These are phyloP conservation scores for Plasmodium reichenowi DNA, from an alignment of 169 alveolate species.

Conservation along the genomic window DNA sequence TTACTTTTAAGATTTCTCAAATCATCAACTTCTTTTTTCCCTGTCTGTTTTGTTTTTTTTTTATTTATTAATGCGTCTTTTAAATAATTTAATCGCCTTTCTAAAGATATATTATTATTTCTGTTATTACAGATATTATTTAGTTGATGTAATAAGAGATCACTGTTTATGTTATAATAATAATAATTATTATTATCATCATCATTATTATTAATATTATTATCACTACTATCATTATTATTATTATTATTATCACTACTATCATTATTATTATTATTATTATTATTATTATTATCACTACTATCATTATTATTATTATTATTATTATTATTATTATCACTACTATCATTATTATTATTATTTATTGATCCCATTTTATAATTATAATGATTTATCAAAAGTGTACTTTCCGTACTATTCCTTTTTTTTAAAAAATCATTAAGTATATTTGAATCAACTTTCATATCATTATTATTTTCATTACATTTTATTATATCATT, in stretches of 20 bases:
- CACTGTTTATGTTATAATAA: slow-evolving; percentile 1
- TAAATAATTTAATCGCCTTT: background rate
- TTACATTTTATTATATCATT: background rate
- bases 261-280: background rate
- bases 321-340: background rate
- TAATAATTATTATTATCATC: background rate
- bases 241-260: background rate
- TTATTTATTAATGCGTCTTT: background rate
- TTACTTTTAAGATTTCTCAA: background rate
- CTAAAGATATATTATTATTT: slow-evolving; percentile 7
- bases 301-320: background rate
- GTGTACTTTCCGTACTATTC: background rate
- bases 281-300: background rate
- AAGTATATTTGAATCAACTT: background rate
- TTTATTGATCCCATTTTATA: background rate
- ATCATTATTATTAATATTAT: background rate
- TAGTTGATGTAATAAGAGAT: background rate
- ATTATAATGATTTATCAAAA: background rate
- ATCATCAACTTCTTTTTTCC: background rate
- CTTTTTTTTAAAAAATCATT: background rate
- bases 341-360: background rate
- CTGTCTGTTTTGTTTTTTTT: background rate
- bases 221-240: background rate
- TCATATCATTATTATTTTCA: background rate
- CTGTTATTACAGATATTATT: background rate